These are phyloP conservation scores for Fusarium austroafricanum DNA, from an alignment of 2,329 filamentous ascomycete genomes.

Conservation along the genomic window DNA sequence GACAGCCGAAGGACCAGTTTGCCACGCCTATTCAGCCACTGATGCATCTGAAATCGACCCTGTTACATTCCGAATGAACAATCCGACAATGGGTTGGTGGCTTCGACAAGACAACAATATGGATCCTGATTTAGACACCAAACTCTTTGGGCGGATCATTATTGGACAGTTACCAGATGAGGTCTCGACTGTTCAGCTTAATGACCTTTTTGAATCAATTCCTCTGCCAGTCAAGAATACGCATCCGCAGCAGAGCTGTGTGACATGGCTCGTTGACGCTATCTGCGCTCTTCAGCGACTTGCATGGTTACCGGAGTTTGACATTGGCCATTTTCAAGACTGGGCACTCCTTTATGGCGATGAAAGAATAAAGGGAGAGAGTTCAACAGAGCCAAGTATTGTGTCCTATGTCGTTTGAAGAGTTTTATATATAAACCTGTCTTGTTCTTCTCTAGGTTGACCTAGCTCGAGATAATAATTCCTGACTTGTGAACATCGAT, in stretches of 20 bases:
- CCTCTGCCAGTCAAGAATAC: slow-evolving; percentile 48
- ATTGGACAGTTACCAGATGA: slow-evolving; percentile 42
- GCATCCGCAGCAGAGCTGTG: slow-evolving; percentile 51
- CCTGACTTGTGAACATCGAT: no score
- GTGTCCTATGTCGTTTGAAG: no score
- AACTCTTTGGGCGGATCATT: slow-evolving; percentile 46
- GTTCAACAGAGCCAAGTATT: no score
- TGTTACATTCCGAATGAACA: slow-evolving; percentile 47
- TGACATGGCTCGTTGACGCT: slow-evolving; percentile 48
- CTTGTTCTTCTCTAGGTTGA: no score
- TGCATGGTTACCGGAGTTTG: slow-evolving; percentile 44
- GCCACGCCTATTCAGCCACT: slow-evolving; percentile 46
- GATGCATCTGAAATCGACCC: slow-evolving; percentile 48
- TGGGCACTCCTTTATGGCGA: slow-evolving; percentile 47
- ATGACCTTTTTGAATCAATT: slow-evolving; percentile 38
- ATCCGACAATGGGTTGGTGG: slow-evolving; percentile 51
- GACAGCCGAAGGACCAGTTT: slow-evolving; percentile 7
- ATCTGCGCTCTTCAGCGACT: slow-evolving; percentile 42
- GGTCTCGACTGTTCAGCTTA: slow-evolving; percentile 34
- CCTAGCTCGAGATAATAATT: no score
- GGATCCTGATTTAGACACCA: slow-evolving; percentile 31
- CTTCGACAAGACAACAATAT: slow-evolving; percentile 34
- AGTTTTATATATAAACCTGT: no score
- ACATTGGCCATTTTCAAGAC: slow-evolving; percentile 45
- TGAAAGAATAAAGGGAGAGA: slow-evolving; percentile 35